Evolutionary conservation across 2,329 filamentous ascomycete genomes (phyloP), one percentile per base, ranked within the genome.

Genomic region (Trichoderma cornu-damae): DNA sequence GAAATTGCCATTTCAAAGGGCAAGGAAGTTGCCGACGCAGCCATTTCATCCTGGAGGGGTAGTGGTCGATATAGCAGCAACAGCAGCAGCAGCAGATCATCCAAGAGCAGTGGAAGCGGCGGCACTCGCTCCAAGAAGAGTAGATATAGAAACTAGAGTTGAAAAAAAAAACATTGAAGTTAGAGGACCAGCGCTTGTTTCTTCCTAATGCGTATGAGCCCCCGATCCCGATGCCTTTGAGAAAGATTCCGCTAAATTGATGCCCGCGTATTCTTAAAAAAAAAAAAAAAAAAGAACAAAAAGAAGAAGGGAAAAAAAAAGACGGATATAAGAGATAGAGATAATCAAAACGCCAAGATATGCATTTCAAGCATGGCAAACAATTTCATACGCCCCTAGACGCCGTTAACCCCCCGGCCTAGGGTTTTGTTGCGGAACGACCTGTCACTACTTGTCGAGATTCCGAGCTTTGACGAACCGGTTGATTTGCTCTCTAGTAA

Each of bases 1-100:
- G 87, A 90, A 65, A 74, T 90, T 59, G 84, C 84, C 1, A 83
- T 89, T 61, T 81, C 81, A 11, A 79, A 78, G 57, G 82, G 81
- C 2, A 72, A 75, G 8, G 79, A 84, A 55, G 77, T 89, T 57
- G 83, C 82, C 1, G 69, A 75, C 14, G 62, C 69, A 16, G 67
- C 69, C 6, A 65, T 73, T 16, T 61, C 63, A 26, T 69, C 70
- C 38, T 76, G 73, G 74, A 43, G 40, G 58, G 34, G 32, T 22
- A 32, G 32, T 22, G 30, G 24, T 26, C n/a, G 42, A 24, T 26
- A 48, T 7, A 11, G 28, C 5, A 30, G 42, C n/a, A 24, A 18
- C 24, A 32, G 34, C 14, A 50, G 42, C n/a, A 24, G 26, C 24
- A 32, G 34, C 14, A 50, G 32, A 3, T 18, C 26, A n/a, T 44